These are phyloP conservation scores for Iberis amara DNA, from an alignment of 441 rosid species.

Conservation along the genomic window DNA sequence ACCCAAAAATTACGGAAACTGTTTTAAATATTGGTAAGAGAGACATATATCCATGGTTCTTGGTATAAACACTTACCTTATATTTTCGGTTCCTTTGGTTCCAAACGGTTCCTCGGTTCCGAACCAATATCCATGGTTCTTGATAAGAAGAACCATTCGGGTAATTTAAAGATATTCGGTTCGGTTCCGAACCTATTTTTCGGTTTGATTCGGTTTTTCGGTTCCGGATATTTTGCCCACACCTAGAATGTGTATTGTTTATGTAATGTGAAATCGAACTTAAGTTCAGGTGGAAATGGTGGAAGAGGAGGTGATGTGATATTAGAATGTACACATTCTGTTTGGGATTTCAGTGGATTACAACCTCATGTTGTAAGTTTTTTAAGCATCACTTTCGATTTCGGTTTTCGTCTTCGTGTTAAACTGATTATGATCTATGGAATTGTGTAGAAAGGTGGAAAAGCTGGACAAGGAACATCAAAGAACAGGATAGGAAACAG, in stretches of 20 bases:
- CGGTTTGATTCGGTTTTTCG: background rate
- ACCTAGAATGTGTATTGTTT: conserved; percentile 4
- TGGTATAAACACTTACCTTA: no score
- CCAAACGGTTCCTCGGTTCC: no score
- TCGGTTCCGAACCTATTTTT: no score
- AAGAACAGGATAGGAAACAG: conserved; percentile 77
- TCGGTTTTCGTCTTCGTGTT: background rate
- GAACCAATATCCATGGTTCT: no score
- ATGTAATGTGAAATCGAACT: conserved; percentile 4
- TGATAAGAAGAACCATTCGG: no score
- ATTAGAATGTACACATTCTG: conserved; percentile 60
- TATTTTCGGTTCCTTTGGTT: no score
- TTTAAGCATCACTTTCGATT: background rate
- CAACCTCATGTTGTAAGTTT: conserved; percentile 70
- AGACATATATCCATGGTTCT: no score
- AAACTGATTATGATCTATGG: background rate
- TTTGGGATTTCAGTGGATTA: conserved; percentile 82
- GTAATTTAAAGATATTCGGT: no score
- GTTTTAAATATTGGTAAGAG: no score
- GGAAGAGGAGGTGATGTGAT: conserved; percentile 92
- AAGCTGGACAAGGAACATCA: conserved; percentile 70
- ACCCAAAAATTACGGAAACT: no score
- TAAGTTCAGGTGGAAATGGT: conserved; percentile 73
- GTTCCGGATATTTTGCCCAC: no score
- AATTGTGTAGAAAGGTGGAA: conserved; percentile 55